A percentile compares a stretch with the other conserved stretches of the same genome.
phyloP scores from a whole-genome alignment of 352 stramenopile species.

The Phytophthora niederhauseri region DNA sequence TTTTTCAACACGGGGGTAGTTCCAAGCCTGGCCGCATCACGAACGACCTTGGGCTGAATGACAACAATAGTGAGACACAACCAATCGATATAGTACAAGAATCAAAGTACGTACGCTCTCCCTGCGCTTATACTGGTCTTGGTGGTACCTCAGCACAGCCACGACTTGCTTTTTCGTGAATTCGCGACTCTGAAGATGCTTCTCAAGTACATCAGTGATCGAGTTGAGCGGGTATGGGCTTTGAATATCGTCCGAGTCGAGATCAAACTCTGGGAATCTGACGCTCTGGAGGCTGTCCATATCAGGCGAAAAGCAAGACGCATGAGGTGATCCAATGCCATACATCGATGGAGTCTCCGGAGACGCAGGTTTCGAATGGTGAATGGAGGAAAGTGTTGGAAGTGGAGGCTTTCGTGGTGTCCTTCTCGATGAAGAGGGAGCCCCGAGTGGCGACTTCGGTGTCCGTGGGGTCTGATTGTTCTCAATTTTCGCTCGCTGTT shows the following conservation, averaged over 20 bases:
- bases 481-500: constrained; percentile 26
- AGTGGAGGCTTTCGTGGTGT: constrained; percentile 46
- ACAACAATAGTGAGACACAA: not conserved
- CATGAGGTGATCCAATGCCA: constrained; percentile 17
- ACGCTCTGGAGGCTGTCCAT: constrained; percentile 24
- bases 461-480: constrained; percentile 24
- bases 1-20: constrained; percentile 1
- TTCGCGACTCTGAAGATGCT: constrained; percentile 54
- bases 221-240: constrained; percentile 44
- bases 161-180: constrained; percentile 57
- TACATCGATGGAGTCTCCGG: constrained; percentile 25
- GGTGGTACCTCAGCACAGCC: constrained; percentile 44
- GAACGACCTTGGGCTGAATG: constrained; percentile 19
- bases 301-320: constrained; percentile 28
- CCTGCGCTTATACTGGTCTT: constrained; percentile 37
- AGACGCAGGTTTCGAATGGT: constrained; percentile 13
- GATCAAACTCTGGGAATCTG: constrained; percentile 27
- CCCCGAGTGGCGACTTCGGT: constrained; percentile 12
- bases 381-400: constrained; percentile 29
- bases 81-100: not conserved
- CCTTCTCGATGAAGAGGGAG: constrained; percentile 14
- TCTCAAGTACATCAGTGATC: constrained; percentile 44
- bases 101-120: constrained; percentile 21
- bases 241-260: constrained; percentile 16
- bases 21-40: constrained; percentile 10